Percentiles rank a stretch among this genome's conserved stretches.
Evolutionary conservation across 192 early-diverging fungal genomes (phyloP).

Genomic region (Coemansia sp.): DNA sequence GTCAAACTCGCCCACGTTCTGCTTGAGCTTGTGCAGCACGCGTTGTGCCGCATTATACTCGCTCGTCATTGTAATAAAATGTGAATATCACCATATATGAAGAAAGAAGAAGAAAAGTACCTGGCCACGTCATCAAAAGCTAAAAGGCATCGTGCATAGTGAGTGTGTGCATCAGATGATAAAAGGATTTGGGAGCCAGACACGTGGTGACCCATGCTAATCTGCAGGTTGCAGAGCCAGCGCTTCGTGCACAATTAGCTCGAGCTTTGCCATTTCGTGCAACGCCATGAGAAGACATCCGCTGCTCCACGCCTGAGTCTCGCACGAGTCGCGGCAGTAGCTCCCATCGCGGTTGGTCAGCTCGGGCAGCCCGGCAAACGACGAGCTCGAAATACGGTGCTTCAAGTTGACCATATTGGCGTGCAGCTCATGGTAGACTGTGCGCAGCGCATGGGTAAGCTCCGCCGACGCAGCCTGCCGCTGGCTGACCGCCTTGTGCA

Average conservation of each 20-base stretch:
- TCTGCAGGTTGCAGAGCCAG: constrained; percentile 1
- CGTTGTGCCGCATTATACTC: constrained; percentile 55
- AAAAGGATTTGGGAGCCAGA: background rate
- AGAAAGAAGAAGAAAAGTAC: background rate
- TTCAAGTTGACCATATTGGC: constrained; percentile 70
- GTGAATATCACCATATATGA: background rate
- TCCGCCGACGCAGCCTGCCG: background rate
- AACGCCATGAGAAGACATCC: constrained; percentile 48
- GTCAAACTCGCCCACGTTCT: constrained; percentile 49
- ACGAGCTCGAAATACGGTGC: constrained; percentile 60
- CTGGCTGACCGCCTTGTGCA: constrained; percentile 30
- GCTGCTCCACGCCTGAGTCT: constrained; percentile 88
- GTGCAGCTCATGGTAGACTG: constrained; percentile 70
- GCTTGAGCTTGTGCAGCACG: constrained; percentile 50
- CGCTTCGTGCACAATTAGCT: constrained; percentile 30
- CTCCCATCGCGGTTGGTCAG: constrained; percentile 87
- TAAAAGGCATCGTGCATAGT: background rate
- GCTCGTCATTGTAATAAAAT: constrained; percentile 36
- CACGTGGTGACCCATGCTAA: background rate
- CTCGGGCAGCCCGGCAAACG: constrained; percentile 93
- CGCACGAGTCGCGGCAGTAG: constrained; percentile 79
- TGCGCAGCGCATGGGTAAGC: constrained; percentile 54
- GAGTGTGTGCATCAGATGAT: background rate
- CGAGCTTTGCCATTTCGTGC: constrained; percentile 35
- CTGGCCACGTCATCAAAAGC: background rate